These are phyloP conservation scores for Lophiotrema nucula DNA, from an alignment of 495 filamentous ascomycete species.

Conservation along the genomic window DNA sequence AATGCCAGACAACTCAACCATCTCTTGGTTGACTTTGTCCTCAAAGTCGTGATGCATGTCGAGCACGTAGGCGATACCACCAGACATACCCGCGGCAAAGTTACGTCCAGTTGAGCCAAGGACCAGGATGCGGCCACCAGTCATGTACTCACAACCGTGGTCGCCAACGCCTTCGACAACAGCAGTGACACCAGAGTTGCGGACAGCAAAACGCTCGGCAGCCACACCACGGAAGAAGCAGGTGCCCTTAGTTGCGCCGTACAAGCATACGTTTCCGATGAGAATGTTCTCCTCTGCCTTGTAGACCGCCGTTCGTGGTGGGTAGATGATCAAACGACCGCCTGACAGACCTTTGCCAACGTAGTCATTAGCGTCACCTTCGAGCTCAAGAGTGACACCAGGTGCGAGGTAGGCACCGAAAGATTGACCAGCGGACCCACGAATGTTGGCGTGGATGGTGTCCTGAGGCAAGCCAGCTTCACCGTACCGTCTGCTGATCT, in stretches of 20 bases:
- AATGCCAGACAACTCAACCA: slow-evolving; percentile 89
- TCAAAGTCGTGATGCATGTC: slow-evolving; percentile 91
- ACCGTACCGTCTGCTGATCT: slow-evolving; percentile 90
- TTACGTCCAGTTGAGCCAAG: slow-evolving; percentile 95
- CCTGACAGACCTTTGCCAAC: slow-evolving; percentile 97
- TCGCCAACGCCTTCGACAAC: slow-evolving; percentile 98
- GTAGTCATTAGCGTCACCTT: slow-evolving; percentile 97
- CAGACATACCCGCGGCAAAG: slow-evolving; percentile 99
- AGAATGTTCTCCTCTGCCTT: slow-evolving; percentile 98
- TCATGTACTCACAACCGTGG: slow-evolving; percentile 99
- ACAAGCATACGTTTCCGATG: slow-evolving; percentile 95
- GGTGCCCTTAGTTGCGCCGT: slow-evolving; percentile 89
- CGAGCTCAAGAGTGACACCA: slow-evolving; percentile 92
- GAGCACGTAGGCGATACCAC: slow-evolving; percentile 95
- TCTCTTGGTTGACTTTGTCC: slow-evolving; percentile 95
- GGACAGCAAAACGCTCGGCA: slow-evolving; percentile 96
- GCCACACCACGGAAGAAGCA: slow-evolving; percentile 98
- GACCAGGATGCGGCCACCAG: slow-evolving; percentile 87
- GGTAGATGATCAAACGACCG: slow-evolving; percentile 94
- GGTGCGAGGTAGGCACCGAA: slow-evolving; percentile 96
- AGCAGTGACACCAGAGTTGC: slow-evolving; percentile 95
- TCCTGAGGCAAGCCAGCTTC: slow-evolving; percentile 89
- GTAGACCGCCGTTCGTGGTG: slow-evolving; percentile 87
- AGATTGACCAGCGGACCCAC: slow-evolving; percentile 97
- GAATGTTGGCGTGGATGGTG: slow-evolving; percentile 95